Conservation (phyloP, 495 filamentous ascomycete species). For the Beverwykella pulmonaria region DNA sequence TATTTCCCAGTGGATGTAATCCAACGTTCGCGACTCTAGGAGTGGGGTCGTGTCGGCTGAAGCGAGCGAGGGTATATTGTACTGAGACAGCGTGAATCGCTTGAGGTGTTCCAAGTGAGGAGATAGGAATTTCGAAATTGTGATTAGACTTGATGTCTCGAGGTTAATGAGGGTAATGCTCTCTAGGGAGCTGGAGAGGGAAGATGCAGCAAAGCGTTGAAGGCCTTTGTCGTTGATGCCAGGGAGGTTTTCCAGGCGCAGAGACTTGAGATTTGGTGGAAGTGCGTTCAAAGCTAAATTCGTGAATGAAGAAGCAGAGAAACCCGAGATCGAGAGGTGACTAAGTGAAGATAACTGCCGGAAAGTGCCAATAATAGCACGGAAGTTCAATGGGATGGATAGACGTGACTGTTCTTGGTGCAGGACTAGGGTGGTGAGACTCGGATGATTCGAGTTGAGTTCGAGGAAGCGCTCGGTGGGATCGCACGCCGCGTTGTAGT, state of each 20-base stretch:
- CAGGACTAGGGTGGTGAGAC: slow-evolving; percentile 73
- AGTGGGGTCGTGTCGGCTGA: not conserved
- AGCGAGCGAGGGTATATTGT: slow-evolving; percentile 6
- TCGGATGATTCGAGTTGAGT: slow-evolving; percentile 70
- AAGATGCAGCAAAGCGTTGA: slow-evolving; percentile 61
- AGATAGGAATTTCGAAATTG: slow-evolving; percentile 78
- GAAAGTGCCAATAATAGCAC: slow-evolving; percentile 65
- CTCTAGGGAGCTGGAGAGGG: slow-evolving; percentile 23
- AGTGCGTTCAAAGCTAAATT: slow-evolving; percentile 69
- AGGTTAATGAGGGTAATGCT: slow-evolving; percentile 67
- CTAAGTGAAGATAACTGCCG: slow-evolving; percentile 68
- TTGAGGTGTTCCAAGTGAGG: slow-evolving; percentile 51
- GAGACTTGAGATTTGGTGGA: slow-evolving; percentile 65
- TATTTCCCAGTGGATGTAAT: slow-evolving; percentile 29
- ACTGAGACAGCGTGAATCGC: slow-evolving; percentile 35
- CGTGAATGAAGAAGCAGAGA: slow-evolving; percentile 72
- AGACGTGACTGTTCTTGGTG: slow-evolving; percentile 61
- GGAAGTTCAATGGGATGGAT: slow-evolving; percentile 50
- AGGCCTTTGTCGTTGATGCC: slow-evolving; percentile 80
- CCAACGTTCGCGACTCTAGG: slow-evolving; percentile 5
- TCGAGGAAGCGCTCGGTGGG: slow-evolving; percentile 70
- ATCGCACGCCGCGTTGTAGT: slow-evolving; percentile 61
- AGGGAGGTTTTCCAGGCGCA: slow-evolving; percentile 74
- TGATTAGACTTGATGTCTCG: slow-evolving; percentile 82
- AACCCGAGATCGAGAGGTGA: slow-evolving; percentile 73